Base-by-base conservation (phyloP, 805 yeast species). In the Sugiyamaella qingdaonensis region DNA sequence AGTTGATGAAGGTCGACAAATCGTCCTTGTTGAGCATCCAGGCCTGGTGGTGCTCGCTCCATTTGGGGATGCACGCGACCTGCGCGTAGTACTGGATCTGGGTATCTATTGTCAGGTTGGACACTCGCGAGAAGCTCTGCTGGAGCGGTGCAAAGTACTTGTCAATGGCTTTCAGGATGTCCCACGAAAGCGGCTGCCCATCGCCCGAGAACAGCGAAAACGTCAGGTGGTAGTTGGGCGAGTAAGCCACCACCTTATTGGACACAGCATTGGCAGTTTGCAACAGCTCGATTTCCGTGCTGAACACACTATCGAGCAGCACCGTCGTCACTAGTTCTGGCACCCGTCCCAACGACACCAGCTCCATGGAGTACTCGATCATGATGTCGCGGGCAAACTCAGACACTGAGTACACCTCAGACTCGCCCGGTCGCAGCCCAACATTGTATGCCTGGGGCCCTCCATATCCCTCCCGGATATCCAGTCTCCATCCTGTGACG, bases 1-100 rank as follows among this genome's bases (percentile, higher is more conserved):
- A 82, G 68, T 92, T 94, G 55, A 91, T 78, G 58, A 88, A 81
- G 11, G 91, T 85, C 1, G 95, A 78, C 34, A 91, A 73, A 52
- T 86, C 86, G 8, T 73, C 65, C 51, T 74, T 69, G 21, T 74
- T 72, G 14, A 85, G 71, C 2, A 73, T 54, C 18, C 70, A 67
- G 50, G 47, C 55, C n/a, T 24, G 54, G 5, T 51, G 45, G 24
- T 53, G 42, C 24, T 41, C 42, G 3, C 47, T 49, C 36, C 24
- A 31, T 18, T 45, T 45, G 10, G 48, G 48, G 13, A n/a, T 32
- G 14, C 54, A 37, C 46, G 59, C 59, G 4, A 64, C 60, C 4
- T 64, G 65, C 13, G 87, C 81, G 64, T 80, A 88, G 67, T 85
- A 85, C 56, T 85, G 86, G 35, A 88, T 77, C 65, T 88, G 95